Evolutionary conservation across 176 grass and related monocot species (phyloP), one percentile per base, ranked within the genome.

Genomic region (Triticum monococcum): DNA sequence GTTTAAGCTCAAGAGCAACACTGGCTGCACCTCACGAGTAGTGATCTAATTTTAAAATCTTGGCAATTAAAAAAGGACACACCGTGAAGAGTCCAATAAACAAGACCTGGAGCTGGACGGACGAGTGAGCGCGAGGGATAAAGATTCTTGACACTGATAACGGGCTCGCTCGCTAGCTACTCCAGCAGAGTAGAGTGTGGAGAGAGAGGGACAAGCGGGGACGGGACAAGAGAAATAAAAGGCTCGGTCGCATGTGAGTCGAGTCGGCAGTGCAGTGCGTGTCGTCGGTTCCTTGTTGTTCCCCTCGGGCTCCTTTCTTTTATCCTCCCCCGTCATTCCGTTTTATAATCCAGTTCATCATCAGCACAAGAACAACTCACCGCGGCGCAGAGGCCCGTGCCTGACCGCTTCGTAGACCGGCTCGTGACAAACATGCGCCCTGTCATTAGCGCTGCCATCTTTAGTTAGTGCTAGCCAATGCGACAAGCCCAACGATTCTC

Each of bases 211-310:
- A 84, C 86, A 88, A 78, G 81, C 50, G 25, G 80, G 70, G 81
- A 85, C 81, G 77, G 70, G 86, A 85, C 89, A 91, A 81, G 70
- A 2, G 1, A 46, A 77, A 81, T 59, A 88, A 88, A 85, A 85
- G 71, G 77, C 1, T 6, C 31, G 31, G 13, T 32, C 46, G 86
- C 90, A 91, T 65, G 90, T 91, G 90, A 91, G 78, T 36, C 77
- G 90, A 91, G 78, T 35, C 77, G 64, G 4, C 78, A 82, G 89
- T 77, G 52, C 17, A 20, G 52, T 3, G 36, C 36, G 22, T 41
- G 72, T 75, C 50, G 14, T 68, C 1, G 32, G 4, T 11, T 30
- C 54, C 28, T 38, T 56, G 73, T 77, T 77, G 73, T 77, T 77
- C 74, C 1, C 74, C 9, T 5, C 12, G 56, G 46, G 12, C 48